Evolutionary conservation across 108 stramenopile species (phyloP), one percentile per base, ranked within the genome.

Genomic region (Fistulifera solaris): DNA sequence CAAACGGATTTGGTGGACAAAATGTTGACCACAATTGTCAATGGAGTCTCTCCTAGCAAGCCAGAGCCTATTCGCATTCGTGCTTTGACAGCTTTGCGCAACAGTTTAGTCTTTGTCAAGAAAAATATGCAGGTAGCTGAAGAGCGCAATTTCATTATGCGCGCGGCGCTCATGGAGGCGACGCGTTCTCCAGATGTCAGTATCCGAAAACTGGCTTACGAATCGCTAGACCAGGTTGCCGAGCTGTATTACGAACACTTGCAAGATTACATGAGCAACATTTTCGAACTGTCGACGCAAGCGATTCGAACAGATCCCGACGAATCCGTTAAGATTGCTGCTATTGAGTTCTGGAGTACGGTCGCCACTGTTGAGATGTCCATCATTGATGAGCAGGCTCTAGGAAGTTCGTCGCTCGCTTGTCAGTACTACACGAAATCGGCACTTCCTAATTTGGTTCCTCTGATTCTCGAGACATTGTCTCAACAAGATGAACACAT

Each of bases 341-440:
- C 95, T 0, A 89, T 98, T 55, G 97, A 98, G 63, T 96, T 98
- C 59, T 98, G 97, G 97, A 74, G 69, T 27, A 89, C 94, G 1
- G 61, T 98, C 12, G 85, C 83, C 38, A 94, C 95, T 44, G 86
- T 80, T 31, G 97, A 98, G 62, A 71, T 78, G 64, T 84, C 92
- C 15, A 70, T 93, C 40, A 54, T 91, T 23, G 89, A 88, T 21
- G 70, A 91, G 54, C 69, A 72, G n/a, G n/a, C 70, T 14, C 54
- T 53, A 41, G 61, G 68, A 13, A 71, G 72, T 16, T 57, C 70
- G 24, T 61, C n/a, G n/a, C n/a, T n/a, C n/a, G n/a, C 62, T 25
- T 93, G 93, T 53, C 71, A 76, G 54, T 61, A 72, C 40, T 96
- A 93, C 54, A 89, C 88, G 3, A 59, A 70, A 50, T 75, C 77